Percentiles rank a stretch among this genome's conserved stretches.
phyloP scores from a whole-genome alignment of 164 flowering plant species.

The Liriodendron chinense region DNA sequence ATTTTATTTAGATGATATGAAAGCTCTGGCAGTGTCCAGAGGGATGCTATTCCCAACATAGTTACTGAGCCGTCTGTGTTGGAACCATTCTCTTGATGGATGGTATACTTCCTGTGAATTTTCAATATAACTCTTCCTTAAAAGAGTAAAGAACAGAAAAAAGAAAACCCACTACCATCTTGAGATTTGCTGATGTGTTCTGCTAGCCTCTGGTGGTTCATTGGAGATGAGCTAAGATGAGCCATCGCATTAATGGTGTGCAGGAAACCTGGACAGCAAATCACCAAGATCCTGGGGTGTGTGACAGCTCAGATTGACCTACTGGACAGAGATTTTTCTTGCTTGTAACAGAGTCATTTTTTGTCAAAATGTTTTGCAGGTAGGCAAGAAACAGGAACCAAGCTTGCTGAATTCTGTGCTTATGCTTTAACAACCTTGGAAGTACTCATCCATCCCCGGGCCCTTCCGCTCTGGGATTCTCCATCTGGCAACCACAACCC shows the following conservation, averaged over 20 bases:
- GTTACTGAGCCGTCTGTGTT: background rate
- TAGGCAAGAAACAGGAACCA: constrained; percentile 59
- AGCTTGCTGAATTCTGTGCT: constrained; percentile 68
- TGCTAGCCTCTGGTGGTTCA: background rate
- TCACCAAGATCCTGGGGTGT: too few species aligned
- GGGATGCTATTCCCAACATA: background rate
- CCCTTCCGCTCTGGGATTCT: constrained; percentile 51
- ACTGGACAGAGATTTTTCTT: too few species aligned
- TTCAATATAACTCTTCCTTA: too few species aligned
- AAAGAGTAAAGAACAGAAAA: background rate
- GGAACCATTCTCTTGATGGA: background rate
- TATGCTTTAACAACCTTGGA: constrained; percentile 71
- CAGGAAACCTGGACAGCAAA: too few species aligned
- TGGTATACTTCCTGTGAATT: background rate
- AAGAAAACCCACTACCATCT: background rate
- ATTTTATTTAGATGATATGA: background rate
- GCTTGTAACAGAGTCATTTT: too few species aligned
- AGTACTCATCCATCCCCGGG: constrained; percentile 82
- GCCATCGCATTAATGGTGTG: too few species aligned
- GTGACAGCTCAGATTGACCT: too few species aligned
- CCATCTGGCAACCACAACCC: constrained; percentile 15
- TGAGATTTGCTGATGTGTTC: background rate
- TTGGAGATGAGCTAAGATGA: too few species aligned
- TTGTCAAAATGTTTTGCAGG: constrained; percentile 42
- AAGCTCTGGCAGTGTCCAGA: background rate